Evolutionary conservation across 2,329 filamentous ascomycete genomes (phyloP), one percentile per base, ranked within the genome.

Genomic region (Fusarium coffeatum): DNA sequence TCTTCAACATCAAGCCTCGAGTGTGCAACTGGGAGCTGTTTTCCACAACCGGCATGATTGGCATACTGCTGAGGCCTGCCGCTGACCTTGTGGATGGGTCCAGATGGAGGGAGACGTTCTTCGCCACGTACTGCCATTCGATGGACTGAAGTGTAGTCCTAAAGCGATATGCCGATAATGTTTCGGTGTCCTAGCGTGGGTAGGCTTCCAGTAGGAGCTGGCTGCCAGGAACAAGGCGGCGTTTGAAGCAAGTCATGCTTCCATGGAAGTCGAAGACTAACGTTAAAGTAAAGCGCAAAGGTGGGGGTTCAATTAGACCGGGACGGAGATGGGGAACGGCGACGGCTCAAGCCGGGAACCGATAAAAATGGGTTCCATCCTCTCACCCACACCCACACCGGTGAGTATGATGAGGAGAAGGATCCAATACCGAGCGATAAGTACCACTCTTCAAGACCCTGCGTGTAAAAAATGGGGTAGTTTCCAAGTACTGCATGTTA

Each of bases 321-420:
- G 37, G 49, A 49, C 23, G 53, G 46, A 40, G 53, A 28, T 63
- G 41, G 41, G 25, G 32, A 68, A 50, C 47, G 47, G 30, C 34
- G 23, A 59, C 59, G 46, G 66, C 60, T 30, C 47, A 57, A 64
- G 59, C 47, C 65, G 45, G 59, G 55, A 55, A 56, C 55, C 59
- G 65, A 73, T 30, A 59, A 66, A 55, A 53, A 51, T 64, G 48
- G 47, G 53, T 68, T 64, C 45, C 46, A 56, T 45, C 16, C 20
- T 50, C 60, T 65, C 60, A 56, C 51, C 72, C 73, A 74, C 60
- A 56, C 51, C 72, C 73, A 74, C 73, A 75, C 70, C 63, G 73
- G 73, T 75, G 72, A 75, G 70, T 69, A 59, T 45, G 53, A 59
- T 59, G 42, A 47, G 40, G 42, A 40, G 32, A 48, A 50, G 50